phyloP scores from a whole-genome alignment of 2,329 filamentous ascomycete species.

The Pleomassaria siparia region DNA sequence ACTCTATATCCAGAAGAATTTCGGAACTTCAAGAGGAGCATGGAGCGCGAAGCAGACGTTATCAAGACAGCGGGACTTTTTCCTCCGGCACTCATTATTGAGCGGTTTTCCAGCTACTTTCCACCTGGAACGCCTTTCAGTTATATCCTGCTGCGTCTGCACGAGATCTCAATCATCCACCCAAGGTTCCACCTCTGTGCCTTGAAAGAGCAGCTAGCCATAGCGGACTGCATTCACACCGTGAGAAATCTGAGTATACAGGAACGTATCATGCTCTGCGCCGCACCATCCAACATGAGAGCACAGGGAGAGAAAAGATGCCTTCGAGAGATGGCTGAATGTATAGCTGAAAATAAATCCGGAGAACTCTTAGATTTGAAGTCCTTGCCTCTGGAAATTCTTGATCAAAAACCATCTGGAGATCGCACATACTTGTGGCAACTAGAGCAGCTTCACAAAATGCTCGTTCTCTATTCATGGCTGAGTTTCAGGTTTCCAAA shows the following conservation, averaged over 20 bases:
- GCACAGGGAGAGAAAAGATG: conserved; percentile 51
- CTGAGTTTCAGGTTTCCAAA: conserved; percentile 85
- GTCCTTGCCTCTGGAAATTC: conserved; percentile 69
- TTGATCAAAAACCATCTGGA: conserved; percentile 59
- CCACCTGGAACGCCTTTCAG: conserved; percentile 78
- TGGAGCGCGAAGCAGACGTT: conserved; percentile 64
- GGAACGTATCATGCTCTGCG: conserved; percentile 75
- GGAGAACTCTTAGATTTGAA: conserved; percentile 72
- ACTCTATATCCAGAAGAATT: conserved; percentile 74
- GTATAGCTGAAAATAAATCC: conserved; percentile 66
- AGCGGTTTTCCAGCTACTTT: conserved; percentile 80
- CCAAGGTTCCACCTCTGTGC: conserved; percentile 70
- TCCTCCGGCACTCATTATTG: conserved; percentile 69
- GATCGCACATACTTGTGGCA: conserved; percentile 61
- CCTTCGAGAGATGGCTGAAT: conserved; percentile 65
- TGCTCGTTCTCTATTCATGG: conserved; percentile 87
- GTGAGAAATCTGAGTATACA: conserved; percentile 66
- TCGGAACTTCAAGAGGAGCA: conserved; percentile 60
- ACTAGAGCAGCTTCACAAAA: conserved; percentile 79
- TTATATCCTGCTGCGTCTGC: conserved; percentile 76
- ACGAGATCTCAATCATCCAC: conserved; percentile 67
- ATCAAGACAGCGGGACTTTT: conserved; percentile 72
- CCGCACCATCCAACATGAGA: conserved; percentile 65
- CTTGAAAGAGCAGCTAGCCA: conserved; percentile 61
- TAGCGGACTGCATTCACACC: conserved; percentile 75